These are phyloP conservation scores for Sporothrix brasiliensis DNA, from an alignment of 2,329 filamentous ascomycete genomes.

Conservation along the genomic window DNA sequence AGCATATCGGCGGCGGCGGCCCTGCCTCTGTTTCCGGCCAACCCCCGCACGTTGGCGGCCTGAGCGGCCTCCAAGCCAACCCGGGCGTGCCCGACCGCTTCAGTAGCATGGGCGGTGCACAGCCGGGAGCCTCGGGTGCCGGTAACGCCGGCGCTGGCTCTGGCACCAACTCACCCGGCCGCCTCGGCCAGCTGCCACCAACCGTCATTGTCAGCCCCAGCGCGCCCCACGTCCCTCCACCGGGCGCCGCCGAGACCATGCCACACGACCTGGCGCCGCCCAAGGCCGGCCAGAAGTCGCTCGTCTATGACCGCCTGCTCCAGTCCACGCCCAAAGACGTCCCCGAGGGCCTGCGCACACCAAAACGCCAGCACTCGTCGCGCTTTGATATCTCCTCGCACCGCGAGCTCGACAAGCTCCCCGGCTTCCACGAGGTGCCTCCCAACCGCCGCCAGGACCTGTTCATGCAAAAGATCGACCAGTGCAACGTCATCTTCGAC, in stretches of 20 bases:
- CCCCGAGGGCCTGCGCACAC: conserved; percentile 90
- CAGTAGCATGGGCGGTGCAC: conserved; percentile 42
- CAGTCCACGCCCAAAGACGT: conserved; percentile 95
- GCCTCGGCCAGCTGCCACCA: conserved; percentile 70
- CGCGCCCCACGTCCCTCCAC: conserved; percentile 87
- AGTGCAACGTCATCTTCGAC: conserved; percentile 99
- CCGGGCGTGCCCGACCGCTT: conserved; percentile 46
- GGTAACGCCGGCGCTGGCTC: conserved; percentile 36
- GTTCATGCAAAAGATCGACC: conserved; percentile 99
- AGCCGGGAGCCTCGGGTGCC: conserved; percentile 49
- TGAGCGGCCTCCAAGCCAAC: conserved; percentile 42
- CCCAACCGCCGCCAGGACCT: conserved; percentile 93
- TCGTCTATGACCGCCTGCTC: conserved; percentile 87
- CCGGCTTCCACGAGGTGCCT: conserved; percentile 95
- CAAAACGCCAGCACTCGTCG: conserved; percentile 87
- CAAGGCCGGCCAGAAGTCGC: conserved; percentile 85
- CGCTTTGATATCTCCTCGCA: conserved; percentile 97
- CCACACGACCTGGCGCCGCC: conserved; percentile 94
- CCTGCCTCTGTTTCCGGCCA: conserved; percentile 41
- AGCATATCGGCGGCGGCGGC: conserved; percentile 35
- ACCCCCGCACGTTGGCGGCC: conserved; percentile 44
- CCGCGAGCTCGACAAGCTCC: conserved; percentile 93
- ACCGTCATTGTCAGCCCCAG: conserved; percentile 95
- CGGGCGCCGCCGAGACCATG: conserved; percentile 95
- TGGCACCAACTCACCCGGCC: conserved; percentile 63